Base-by-base conservation (phyloP, 2,329 filamentous ascomycete genomes). In the Xylaria sp. region DNA sequence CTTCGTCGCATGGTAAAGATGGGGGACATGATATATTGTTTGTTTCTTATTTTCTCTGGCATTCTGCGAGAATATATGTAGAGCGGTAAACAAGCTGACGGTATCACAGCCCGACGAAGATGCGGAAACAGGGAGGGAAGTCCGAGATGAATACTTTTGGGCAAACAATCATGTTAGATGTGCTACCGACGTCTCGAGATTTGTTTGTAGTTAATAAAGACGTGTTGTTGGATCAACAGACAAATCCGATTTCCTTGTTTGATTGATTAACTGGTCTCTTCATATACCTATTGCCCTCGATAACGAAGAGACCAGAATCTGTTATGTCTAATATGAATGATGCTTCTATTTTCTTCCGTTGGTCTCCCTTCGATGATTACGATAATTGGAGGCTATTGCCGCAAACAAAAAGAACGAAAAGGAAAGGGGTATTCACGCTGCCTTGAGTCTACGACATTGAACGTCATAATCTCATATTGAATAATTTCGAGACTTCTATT, bases 1-100 rank as follows among this genome's bases (percentile, higher is more conserved):
- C 25, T 53, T 3, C 45, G 59, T 3, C 63, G 62, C n/a, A 67
- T 60, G 7, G 62, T 60, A 43, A 71, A 69, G 45, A 66, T 45
- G 23, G 70, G 18, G 20, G 18, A 30, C 63, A 66, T 63, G 20
- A 30, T 52, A 23, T n/a, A 15, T 52, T 52, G 48, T 10, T 30
- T n/a, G 15, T n/a, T 30, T 32, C 6, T 18, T 52, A 13, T n/a
- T n/a, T n/a, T n/a, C n/a, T n/a, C 25, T 28, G 46, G 0, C 12
- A 2, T 52, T 18, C 2, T 7, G 23, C 9, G 2, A 7, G 45
- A 8, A 18, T 28, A 18, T 12, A 18, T 15, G 12, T 3, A 48
- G 45, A 18, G 6, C 20, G 43, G 10, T 28, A 1, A 6, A 52
- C 12, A 23, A 15, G 25, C 9, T n/a, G 5, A 10, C 1, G 18